A percentile compares a stretch with the other conserved stretches of the same genome.
Evolutionary conservation across 495 filamentous ascomycete species (phyloP).

Genomic region (Penicillium chermesinum): DNA sequence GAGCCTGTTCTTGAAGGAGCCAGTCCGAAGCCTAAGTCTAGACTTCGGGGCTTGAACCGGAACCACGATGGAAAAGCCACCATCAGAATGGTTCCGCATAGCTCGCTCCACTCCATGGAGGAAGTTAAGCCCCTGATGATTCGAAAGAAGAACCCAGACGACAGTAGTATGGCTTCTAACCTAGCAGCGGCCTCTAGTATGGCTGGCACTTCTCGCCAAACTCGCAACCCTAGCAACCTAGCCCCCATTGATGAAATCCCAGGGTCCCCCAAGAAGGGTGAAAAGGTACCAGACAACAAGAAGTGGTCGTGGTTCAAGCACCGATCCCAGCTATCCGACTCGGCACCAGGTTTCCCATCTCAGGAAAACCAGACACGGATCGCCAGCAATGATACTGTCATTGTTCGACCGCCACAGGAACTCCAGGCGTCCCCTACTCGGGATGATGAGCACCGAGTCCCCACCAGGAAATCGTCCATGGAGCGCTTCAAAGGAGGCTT

Average conservation of each 20-base stretch:
- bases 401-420: constrained; percentile 18
- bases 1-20: background rate
- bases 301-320: constrained; percentile 66
- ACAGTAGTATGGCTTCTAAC: background rate
- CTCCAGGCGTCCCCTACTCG: background rate
- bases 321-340: constrained; percentile 39
- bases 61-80: constrained; percentile 30
- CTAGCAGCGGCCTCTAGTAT: constrained; percentile 1
- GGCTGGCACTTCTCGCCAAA: constrained; percentile 18
- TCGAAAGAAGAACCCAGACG: constrained; percentile 42
- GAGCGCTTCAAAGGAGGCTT: constrained; percentile 24
- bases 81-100: constrained; percentile 46
- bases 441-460: background rate
- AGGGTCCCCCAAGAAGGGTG: constrained; percentile 23
- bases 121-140: constrained; percentile 49
- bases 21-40: constrained; percentile 3
- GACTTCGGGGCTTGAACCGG: constrained; percentile 20
- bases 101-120: constrained; percentile 35
- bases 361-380: constrained; percentile 19
- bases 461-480: constrained; percentile 22
- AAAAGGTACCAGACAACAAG: constrained; percentile 36
- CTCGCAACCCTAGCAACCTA: constrained; percentile 16
- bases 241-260: constrained; percentile 31
- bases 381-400: constrained; percentile 23
- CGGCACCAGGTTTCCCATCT: constrained; percentile 10